Evolutionary conservation across 1,139 yeast species (phyloP).

Genomic region (Yamadazyma jaroonii): DNA sequence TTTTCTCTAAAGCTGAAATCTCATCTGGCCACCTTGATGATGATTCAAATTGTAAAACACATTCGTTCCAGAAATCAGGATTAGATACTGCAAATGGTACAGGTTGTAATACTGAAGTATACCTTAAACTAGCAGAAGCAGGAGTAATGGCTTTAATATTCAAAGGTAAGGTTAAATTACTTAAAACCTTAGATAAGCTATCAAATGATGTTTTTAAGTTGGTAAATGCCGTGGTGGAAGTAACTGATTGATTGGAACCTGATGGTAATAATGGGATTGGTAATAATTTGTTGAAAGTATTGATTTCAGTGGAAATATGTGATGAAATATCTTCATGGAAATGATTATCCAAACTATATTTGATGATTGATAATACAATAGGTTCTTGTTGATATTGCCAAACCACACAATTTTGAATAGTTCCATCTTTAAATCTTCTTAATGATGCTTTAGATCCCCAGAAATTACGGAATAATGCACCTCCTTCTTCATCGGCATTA

Average conservation of each 20-base stretch:
- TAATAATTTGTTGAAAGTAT: slow-evolving; percentile 47
- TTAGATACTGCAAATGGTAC: slow-evolving; percentile 76
- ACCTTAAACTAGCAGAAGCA: slow-evolving; percentile 68
- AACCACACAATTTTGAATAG: slow-evolving; percentile 83
- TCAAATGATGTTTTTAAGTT: slow-evolving; percentile 65
- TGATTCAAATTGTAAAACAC: slow-evolving; percentile 81
- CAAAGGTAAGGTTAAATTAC: slow-evolving; percentile 64
- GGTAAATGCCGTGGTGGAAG: slow-evolving; percentile 53
- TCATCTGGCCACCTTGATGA: slow-evolving; percentile 98
- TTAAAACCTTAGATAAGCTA: slow-evolving; percentile 52
- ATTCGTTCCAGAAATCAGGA: slow-evolving; percentile 80
- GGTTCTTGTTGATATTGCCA: slow-evolving; percentile 73
- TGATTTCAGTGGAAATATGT: slow-evolving; percentile 37
- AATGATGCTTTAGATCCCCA: slow-evolving; percentile 90
- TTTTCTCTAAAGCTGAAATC: slow-evolving; percentile 74
- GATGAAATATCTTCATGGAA: slow-evolving; percentile 47
- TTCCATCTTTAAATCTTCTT: slow-evolving; percentile 88
- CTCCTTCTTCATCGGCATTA: slow-evolving; percentile 55
- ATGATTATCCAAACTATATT: slow-evolving; percentile 63
- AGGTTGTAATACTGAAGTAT: slow-evolving; percentile 73
- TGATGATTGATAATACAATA: slow-evolving; percentile 62
- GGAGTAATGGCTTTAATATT: slow-evolving; percentile 70
- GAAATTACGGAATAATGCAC: slow-evolving; percentile 66
- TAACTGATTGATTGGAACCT: slow-evolving; percentile 49
- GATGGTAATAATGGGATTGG: slow-evolving; percentile 64